Percentiles rank a stretch among this genome's conserved stretches.
Conservation (phyloP, 495 filamentous ascomycete species). For the Tuber aestivum region DNA sequence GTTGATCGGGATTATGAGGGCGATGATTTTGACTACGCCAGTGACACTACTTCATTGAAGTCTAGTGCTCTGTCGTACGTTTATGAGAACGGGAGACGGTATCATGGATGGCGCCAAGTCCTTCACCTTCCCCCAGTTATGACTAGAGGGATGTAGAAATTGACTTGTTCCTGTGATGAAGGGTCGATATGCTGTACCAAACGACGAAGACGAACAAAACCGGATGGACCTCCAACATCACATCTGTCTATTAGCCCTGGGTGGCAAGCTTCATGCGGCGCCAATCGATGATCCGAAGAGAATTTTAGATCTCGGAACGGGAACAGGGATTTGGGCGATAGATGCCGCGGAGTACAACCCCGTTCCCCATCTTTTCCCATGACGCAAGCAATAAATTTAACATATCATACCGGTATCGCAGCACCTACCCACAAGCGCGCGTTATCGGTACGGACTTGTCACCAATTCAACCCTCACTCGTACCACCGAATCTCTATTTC, state of each 20-base stretch:
- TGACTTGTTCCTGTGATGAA: conserved; percentile 6
- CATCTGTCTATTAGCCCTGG: conserved; percentile 50
- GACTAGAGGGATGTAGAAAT: not conserved
- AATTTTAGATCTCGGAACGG: conserved; percentile 59
- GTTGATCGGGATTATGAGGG: not conserved
- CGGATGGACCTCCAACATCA: conserved; percentile 48
- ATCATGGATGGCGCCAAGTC: conserved; percentile 27
- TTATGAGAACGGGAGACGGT: conserved; percentile 19
- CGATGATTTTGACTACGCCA: conserved; percentile 1
- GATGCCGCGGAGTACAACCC: conserved; percentile 48
- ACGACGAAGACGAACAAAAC: conserved; percentile 31
- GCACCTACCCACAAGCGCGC: conserved; percentile 47
- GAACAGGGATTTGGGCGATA: conserved; percentile 59
- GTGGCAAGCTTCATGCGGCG: conserved; percentile 52
- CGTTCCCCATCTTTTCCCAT: not conserved
- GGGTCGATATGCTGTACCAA: conserved; percentile 27
- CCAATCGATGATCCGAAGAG: conserved; percentile 49
- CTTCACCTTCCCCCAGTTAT: not conserved
- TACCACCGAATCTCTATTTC: conserved; percentile 58
- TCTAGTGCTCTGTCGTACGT: conserved; percentile 11
- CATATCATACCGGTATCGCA: too few relatives aligned
- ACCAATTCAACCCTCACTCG: conserved; percentile 58
- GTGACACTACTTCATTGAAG: conserved; percentile 24
- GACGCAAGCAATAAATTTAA: not conserved
- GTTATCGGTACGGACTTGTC: conserved; percentile 58